Evolutionary conservation across 495 filamentous ascomycete species (phyloP), one percentile per base, ranked within the genome.

Genomic region (Ramalina intermedia): DNA sequence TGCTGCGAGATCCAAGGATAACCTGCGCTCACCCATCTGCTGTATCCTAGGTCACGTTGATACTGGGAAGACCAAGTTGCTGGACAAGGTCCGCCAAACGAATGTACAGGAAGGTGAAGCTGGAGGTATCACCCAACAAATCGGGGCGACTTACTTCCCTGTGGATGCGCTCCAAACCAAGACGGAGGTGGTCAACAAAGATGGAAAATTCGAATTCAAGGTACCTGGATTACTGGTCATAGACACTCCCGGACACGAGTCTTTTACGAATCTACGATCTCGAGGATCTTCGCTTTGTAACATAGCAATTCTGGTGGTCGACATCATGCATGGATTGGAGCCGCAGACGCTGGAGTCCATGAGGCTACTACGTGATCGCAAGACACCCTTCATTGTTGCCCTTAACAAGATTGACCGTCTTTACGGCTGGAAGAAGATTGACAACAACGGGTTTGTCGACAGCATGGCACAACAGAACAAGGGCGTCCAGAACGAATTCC

Each of bases 331-430:
- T 73, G 93, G 93, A 60, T 78, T 99, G 42, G 93, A 99, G 65
- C 93, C 87, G 14, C 93, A 99, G 64, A 99, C 93, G 21, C 75
- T 96, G 6, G 93, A 99, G 65, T 96, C 93, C 7, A 96, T 99
- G 85, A 81, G 79, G 51, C 67, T 99, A 47, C 79, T 99, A 35
- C 78, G 91, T 58, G 90, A 96, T 58, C 75, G 87, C 50, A 93
- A 88, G 66, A 99, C 93, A 40, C 91, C 93, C 11, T 99, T 99
- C 73, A 94, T 99, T 57, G 93, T 99, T 41, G 93, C 93, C 2
- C 72, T 99, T 55, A 99, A 99, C 78, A 99, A 99, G 75, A 96
- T 99, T 55, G 93, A 99, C 78, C 88, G 93, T 80, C 81, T 99
- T 9, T 96, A 95, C 61, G 84, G 81, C 63, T 99, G 93, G 93